Evolutionary conservation across 495 filamentous ascomycete species (phyloP), one percentile per base, ranked within the genome.

Genomic region (Penicillium lividum): DNA sequence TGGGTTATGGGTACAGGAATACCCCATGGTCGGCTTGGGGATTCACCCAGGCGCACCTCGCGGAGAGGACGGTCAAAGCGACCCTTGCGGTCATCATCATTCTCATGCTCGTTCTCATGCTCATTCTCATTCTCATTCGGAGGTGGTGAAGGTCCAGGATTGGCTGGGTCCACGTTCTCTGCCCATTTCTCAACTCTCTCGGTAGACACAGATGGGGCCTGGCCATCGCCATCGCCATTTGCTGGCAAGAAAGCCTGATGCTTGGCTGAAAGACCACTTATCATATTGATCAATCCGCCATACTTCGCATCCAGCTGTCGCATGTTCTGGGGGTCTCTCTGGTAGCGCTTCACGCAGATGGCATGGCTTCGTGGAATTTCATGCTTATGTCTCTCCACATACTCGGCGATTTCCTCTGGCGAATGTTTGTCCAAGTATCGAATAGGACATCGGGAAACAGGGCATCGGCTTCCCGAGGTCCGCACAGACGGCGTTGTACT

Each of bases 321-420:
- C 63, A 96, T 91, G 58, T 89, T 88, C 58, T 88, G 82, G 29
- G 89, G 85, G 66, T 93, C 92, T 67, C 82, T 84, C 68, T 96
- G 91, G 70, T 92, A 95, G 40, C 92, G 84, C 60, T 86, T 84
- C 54, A 97, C 89, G 68, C 92, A 97, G 18, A 96, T 84, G 58
- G 92, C 91, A 72, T 97, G 92, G 63, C 90, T 94, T 57, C 92
- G 80, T 4, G 92, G 92, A 29, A 97, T 84, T 62, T 96, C 89
- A 65, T 97, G 92, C 69, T 96, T 96, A 75, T 97, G 92, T 25
- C 84, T 88, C 69, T 96, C 89, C 54, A 97, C 88, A 65, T 96
- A 97, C 58, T 86, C 79, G 15, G 92, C 92, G 48, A 97, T 85
- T 70, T 97, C 92, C 77, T 95, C 90, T 1, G 92, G 91, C 1